Base-by-base conservation (phyloP, 2,329 filamentous ascomycete species). In the Exophiala sideris region DNA sequence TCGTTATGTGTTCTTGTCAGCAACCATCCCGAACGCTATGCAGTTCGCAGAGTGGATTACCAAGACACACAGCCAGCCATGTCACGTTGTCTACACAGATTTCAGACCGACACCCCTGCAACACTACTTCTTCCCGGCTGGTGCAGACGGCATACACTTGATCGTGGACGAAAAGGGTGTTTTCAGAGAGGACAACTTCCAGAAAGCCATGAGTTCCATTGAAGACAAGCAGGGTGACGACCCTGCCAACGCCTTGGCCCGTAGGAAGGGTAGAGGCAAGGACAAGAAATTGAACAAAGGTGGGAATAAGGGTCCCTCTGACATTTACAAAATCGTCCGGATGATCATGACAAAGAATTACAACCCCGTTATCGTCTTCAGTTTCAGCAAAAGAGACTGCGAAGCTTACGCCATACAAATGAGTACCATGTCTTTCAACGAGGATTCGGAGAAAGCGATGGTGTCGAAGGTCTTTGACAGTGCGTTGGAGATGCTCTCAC, bases 31-130 rank as follows among this genome's bases (percentile, higher is more conserved):
- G 50, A 99, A 99, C 68, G 91, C 94, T 48, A 96, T 97, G 83
- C 94, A 99, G 71, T 99, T 99, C 66, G 94, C 94, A 64, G 92
- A 99, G 71, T 99, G 94, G 94, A 95, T 99, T 66, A 91, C 89
- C 64, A 97, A 97, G 75, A 97, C 92, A 54, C 95, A 99, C 71
- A 88, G 89, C 62, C 95, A 99, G 68, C 92, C 94, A 5, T 99
- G 94, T 64, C 95, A 99, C 78, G 95, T 99, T 59, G 94, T 99
- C 2, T 99, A 99, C 72, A 99, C 94, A 48, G 92, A 99, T 73
- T 99, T 97, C 78, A 84, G 94, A 68, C 94, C 94, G 16, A 99
- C 94, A 0, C 94, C 94, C 1, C 76, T 99, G 32, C 94, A 99
- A 68, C 94, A 97, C 71, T 99, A 99, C 75, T 95, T 97, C 74